Evolutionary conservation across 2,329 filamentous ascomycete genomes (phyloP).

Genomic region (Trichophyton simii): DNA sequence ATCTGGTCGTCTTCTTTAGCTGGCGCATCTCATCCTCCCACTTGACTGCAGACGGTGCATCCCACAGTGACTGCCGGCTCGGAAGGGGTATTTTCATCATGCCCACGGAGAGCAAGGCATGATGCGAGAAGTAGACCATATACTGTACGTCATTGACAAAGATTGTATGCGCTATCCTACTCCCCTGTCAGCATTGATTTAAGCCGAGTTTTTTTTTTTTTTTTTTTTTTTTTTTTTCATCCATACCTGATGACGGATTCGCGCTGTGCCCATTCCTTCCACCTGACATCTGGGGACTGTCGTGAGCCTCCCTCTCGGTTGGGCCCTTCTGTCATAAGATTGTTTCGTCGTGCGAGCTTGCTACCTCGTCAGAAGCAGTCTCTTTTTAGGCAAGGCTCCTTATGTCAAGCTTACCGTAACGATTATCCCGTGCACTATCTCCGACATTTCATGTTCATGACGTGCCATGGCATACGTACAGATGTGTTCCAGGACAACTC

Average conservation of each 20-base stretch:
- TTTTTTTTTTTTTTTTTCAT: neutral
- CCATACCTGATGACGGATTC: conserved; percentile 15
- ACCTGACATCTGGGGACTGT: conserved; percentile 14
- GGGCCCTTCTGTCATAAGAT: conserved; percentile 13
- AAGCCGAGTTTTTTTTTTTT: no score
- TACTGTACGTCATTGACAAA: conserved; percentile 16
- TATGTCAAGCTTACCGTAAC: conserved; percentile 13
- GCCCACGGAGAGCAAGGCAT: conserved; percentile 13
- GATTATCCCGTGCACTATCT: conserved; percentile 16
- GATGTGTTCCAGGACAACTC: conserved; percentile 16
- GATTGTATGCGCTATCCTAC: conserved; percentile 16
- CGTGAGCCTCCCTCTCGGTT: conserved; percentile 11
- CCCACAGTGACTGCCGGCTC: conserved; percentile 15
- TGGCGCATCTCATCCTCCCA: conserved; percentile 15
- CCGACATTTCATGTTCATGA: conserved; percentile 16
- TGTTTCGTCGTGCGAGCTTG: conserved; percentile 15
- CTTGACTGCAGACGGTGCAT: conserved; percentile 12
- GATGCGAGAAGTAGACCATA: conserved; percentile 16
- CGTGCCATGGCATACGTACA: conserved; percentile 15
- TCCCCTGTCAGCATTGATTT: neutral
- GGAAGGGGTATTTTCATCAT: conserved; percentile 18
- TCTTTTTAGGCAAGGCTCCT: neutral
- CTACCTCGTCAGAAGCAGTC: neutral
- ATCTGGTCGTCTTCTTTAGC: conserved; percentile 11
- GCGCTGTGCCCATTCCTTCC: conserved; percentile 16